Conservation (phyloP, 1,284 basidiomycete genomes). For the Butyriboletus appendiculatus region DNA sequence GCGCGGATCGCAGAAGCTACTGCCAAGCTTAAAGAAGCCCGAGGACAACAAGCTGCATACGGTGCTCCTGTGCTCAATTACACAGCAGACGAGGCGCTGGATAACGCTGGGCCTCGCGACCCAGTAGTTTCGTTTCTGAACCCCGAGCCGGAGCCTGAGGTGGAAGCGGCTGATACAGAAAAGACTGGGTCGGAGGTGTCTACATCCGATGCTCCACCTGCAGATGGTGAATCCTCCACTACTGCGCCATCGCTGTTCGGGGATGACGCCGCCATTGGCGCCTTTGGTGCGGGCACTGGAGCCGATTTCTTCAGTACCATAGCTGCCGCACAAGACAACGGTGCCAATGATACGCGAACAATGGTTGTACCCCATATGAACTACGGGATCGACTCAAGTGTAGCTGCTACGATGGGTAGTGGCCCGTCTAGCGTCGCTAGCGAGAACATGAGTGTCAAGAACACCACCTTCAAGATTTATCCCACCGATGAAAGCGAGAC, state of each 20-base stretch:
- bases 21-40: constrained; percentile 61
- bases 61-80: constrained; percentile 33
- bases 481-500: constrained; percentile 87
- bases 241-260: constrained; percentile 89
- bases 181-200: constrained; percentile 78
- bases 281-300: constrained; percentile 61
- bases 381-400: constrained; percentile 81
- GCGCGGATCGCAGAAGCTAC: constrained; percentile 82
- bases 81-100: constrained; percentile 42
- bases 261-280: constrained; percentile 67
- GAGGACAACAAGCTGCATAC: constrained; percentile 23
- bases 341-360: constrained; percentile 54
- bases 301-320: constrained; percentile 92
- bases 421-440: constrained; percentile 81
- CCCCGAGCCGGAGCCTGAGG: constrained; percentile 46
- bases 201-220: constrained; percentile 66
- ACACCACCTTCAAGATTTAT: constrained; percentile 90
- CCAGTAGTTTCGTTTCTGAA: constrained; percentile 81
- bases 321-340: constrained; percentile 46
- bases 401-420: constrained; percentile 88
- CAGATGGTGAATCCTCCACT: constrained; percentile 76
- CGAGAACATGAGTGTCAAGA: constrained; percentile 48
- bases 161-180: constrained; percentile 42
- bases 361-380: constrained; percentile 77
- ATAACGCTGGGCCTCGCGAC: constrained; percentile 50